Evolutionary conservation across 805 yeast species (phyloP).

Genomic region (Candida berthetii): DNA sequence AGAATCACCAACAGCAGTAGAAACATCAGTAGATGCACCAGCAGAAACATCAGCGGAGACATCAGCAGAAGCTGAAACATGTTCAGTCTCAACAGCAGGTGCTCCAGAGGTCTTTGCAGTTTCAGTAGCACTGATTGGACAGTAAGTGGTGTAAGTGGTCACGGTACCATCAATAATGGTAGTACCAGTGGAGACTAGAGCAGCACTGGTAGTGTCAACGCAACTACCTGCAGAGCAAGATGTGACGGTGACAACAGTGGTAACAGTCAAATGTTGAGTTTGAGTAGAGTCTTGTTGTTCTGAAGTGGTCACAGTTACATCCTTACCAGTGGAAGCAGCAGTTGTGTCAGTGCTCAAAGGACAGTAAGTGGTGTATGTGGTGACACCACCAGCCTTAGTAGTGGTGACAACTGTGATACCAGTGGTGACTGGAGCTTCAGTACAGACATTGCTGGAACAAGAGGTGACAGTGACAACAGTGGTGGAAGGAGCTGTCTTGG

Average conservation of each 20-base stretch:
- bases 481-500: background rate
- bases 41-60: constrained; percentile 1
- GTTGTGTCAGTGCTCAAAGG: constrained; percentile 5
- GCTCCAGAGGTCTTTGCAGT: background rate
- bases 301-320: no score
- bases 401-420: constrained; percentile 15
- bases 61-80: constrained; percentile 2
- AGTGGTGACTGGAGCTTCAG: constrained; percentile 16
- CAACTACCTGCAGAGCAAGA: background rate
- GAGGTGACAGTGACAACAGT: constrained; percentile 16
- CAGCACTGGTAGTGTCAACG: constrained; percentile 1
- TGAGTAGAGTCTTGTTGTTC: no score
- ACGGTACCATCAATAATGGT: background rate
- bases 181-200: background rate
- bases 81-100: background rate
- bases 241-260: constrained; percentile 3
- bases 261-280: no score
- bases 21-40: constrained; percentile 4
- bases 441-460: constrained; percentile 14
- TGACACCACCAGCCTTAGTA: constrained; percentile 1
- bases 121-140: constrained; percentile 5
- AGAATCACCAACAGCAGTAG: background rate
- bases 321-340: constrained; percentile 7
- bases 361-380: constrained; percentile 6
- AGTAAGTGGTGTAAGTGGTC: no score